These are phyloP conservation scores for Lipomyces oligophaga DNA, from an alignment of 805 yeast genomes.

Conservation along the genomic window DNA sequence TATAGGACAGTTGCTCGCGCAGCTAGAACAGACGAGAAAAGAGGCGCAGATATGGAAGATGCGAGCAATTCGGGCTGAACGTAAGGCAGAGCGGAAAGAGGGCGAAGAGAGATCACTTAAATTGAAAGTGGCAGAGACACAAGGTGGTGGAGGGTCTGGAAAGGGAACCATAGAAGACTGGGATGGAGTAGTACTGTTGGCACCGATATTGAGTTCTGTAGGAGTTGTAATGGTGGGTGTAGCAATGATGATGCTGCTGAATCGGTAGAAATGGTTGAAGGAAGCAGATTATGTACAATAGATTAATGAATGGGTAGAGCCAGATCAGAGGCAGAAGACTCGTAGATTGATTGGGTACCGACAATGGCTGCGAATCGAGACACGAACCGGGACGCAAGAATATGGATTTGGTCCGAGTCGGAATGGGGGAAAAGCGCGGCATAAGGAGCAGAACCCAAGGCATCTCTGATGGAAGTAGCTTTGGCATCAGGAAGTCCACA, in stretches of 20 bases:
- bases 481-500: constrained; percentile 71
- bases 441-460: background rate
- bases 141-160: background rate
- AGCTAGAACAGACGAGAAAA: constrained; percentile 19
- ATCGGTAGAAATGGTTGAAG: constrained; percentile 11
- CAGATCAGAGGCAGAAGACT: no score
- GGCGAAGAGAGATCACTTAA: background rate
- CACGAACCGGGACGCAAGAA: background rate
- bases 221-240: constrained; percentile 24
- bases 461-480: constrained; percentile 51
- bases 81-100: constrained; percentile 12
- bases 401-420: background rate
- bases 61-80: constrained; percentile 20
- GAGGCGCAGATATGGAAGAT: constrained; percentile 14
- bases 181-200: background rate
- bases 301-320: no score
- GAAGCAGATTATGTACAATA: background rate
- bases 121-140: background rate
- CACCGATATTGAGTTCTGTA: constrained; percentile 22
- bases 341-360: no score
- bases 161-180: background rate
- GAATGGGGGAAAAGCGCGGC: background rate
- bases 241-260: constrained; percentile 19
- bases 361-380: background rate
- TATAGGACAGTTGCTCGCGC: constrained; percentile 11